Evolutionary conservation across 2,329 filamentous ascomycete species (phyloP).

Genomic region (Epicoccum nigrum): DNA sequence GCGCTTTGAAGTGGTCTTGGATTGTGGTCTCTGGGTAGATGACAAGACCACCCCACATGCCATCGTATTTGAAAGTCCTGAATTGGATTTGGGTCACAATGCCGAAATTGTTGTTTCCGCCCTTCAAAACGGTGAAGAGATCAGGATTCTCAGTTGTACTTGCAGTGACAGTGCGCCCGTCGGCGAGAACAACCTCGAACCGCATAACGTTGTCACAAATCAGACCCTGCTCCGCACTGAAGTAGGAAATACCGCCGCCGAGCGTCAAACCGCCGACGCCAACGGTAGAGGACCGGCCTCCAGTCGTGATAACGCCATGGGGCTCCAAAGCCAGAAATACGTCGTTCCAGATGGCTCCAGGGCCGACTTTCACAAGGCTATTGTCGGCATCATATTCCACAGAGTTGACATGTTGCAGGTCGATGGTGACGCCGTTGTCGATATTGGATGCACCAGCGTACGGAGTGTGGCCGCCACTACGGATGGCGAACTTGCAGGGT

Average conservation of each 20-base stretch:
- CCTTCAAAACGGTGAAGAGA: conserved; percentile 41
- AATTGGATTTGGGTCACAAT: conserved; percentile 41
- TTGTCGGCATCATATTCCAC: conserved; percentile 25
- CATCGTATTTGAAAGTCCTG: conserved; percentile 28
- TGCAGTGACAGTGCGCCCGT: conserved; percentile 35
- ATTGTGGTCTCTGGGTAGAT: conserved; percentile 24
- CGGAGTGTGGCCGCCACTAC: conserved; percentile 34
- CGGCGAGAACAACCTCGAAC: conserved; percentile 43
- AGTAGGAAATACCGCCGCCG: conserved; percentile 41
- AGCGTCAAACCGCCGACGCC: conserved; percentile 36
- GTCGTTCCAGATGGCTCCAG: conserved; percentile 34
- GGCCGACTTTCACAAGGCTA: conserved; percentile 27
- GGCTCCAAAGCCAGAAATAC: conserved; percentile 35
- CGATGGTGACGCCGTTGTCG: conserved; percentile 36
- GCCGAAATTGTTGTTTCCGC: conserved; percentile 45
- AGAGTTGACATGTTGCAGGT: conserved; percentile 29
- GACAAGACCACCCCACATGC: conserved; percentile 46
- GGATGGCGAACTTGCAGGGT: conserved; percentile 31
- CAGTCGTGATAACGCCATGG: conserved; percentile 27
- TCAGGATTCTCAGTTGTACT: conserved; percentile 29
- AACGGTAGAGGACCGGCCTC: conserved; percentile 32
- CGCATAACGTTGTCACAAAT: conserved; percentile 42
- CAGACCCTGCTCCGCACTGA: conserved; percentile 33
- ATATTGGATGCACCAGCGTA: conserved; percentile 37
- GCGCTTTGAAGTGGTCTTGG: conserved; percentile 29